Base-by-base conservation (phyloP, 257 asterid species). In the Capsicum chinense region DNA sequence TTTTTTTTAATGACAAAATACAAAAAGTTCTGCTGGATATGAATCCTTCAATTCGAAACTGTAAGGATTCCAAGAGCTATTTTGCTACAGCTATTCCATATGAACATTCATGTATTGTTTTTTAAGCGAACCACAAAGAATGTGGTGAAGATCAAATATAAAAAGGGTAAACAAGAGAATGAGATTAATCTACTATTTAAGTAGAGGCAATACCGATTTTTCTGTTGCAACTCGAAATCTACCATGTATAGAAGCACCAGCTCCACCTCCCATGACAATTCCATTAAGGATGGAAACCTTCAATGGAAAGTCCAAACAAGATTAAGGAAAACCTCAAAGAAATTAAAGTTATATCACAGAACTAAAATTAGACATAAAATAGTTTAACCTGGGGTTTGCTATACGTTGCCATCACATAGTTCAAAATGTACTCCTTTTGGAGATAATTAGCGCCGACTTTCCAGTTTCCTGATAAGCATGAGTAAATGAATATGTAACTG, bases 231-330 rank as follows among this genome's bases (percentile, higher is more conserved):
- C 88, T 70, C 95, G 94, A 87, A 93, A 94, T 93, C 95, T 91
- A 78, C 99, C 99, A 63, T 93, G 98, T 64, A 96, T 68, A 68
- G 97, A 91, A 85, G 89, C 91, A 85, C 98, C 99, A 17, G 94
- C 98, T 87, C 98, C 99, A 84, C 99, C 98, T 50, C 99, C 99
- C 97, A 94, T 93, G 85, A 93, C 98, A 88, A 96, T 92, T 76
- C 99, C 99, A 86, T 96, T 84, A 79, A 96, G 98, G 86, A 94
- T 85, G 76, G 99, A 96, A 85, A 96, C 97, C 99, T 96, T 88
- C 48, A 74, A 19, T 42, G 82, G 13, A 19, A 26, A 63, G 56
- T 69, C 39, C 35, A 42, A 26, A 80, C 15, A 82, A 56, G 69
- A 71, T 54, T n/a, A 33, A 56, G 21, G 71, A 60, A 3, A 1